A percentile compares a stretch with the other conserved stretches of the same genome.
phyloP scores from a whole-genome alignment of 2,329 filamentous ascomycete genomes.

The Curvularia lunata region DNA sequence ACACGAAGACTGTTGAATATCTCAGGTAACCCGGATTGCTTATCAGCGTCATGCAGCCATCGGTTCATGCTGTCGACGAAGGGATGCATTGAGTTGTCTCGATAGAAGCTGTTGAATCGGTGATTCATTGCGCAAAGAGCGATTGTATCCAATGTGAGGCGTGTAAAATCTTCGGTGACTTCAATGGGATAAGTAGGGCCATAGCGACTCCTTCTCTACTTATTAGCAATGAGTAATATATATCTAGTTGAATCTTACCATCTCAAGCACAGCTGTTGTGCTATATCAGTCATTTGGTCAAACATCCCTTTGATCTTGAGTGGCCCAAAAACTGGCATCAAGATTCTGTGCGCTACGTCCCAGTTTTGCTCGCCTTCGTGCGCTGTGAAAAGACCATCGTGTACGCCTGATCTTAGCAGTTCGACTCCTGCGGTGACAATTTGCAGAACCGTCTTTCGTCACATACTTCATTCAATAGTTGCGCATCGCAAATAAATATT shows the following conservation, averaged over 20 bases:
- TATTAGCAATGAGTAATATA: background rate
- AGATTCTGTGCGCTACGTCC: constrained; percentile 56
- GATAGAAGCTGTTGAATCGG: constrained; percentile 42
- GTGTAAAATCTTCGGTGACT: constrained; percentile 39
- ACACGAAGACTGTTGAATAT: background rate
- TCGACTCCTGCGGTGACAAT: background rate
- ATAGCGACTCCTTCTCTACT: background rate
- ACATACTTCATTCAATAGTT: background rate
- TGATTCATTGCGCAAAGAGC: constrained; percentile 40
- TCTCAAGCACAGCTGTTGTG: constrained; percentile 67
- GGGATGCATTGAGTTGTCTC: constrained; percentile 30
- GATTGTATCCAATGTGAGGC: constrained; percentile 37
- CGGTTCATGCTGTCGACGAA: constrained; percentile 35
- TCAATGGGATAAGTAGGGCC: constrained; percentile 22
- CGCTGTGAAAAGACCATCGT: constrained; percentile 32
- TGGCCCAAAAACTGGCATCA: constrained; percentile 72
- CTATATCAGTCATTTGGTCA: constrained; percentile 60
- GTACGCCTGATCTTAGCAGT: constrained; percentile 30
- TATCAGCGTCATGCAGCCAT: constrained; percentile 2
- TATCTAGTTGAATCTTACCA: constrained; percentile 55
- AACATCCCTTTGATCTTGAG: constrained; percentile 70
- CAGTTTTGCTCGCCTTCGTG: constrained; percentile 18
- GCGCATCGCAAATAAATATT: background rate
- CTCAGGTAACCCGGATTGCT: background rate
- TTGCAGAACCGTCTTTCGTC: background rate